These are phyloP conservation scores for Sordaria brevicollis DNA, from an alignment of 495 filamentous ascomycete genomes.

Conservation along the genomic window DNA sequence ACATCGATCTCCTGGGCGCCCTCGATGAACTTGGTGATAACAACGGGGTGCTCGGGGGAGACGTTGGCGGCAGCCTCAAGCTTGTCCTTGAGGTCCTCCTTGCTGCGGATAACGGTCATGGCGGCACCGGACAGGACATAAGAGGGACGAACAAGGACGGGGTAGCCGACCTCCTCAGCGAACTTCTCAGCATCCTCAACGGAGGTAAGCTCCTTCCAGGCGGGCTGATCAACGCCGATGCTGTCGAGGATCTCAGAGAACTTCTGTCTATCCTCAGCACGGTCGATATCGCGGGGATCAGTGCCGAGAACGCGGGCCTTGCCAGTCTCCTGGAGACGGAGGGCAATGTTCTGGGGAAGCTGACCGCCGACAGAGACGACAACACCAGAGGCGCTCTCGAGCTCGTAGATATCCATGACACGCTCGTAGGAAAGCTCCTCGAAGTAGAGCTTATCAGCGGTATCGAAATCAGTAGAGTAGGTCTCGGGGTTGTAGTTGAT, in stretches of 20 bases:
- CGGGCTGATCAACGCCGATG: conserved; percentile 89
- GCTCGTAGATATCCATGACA: conserved; percentile 97
- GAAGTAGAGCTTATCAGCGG: conserved; percentile 92
- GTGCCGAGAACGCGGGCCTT: conserved; percentile 85
- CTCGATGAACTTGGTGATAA: conserved; percentile 98
- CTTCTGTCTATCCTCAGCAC: conserved; percentile 94
- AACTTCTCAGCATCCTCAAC: conserved; percentile 79
- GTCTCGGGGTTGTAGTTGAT: conserved; percentile 97
- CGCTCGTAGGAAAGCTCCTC: conserved; percentile 95
- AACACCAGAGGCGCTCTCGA: conserved; percentile 78
- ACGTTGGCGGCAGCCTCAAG: conserved; percentile 82
- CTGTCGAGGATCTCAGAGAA: conserved; percentile 96
- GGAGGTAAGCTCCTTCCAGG: conserved; percentile 95
- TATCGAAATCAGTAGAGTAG: conserved; percentile 81
- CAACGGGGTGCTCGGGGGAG: conserved; percentile 96
- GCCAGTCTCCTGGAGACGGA: conserved; percentile 85
- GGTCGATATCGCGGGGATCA: conserved; percentile 88
- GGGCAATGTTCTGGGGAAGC: conserved; percentile 92
- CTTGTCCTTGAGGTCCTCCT: conserved; percentile 83
- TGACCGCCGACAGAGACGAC: conserved; percentile 95
- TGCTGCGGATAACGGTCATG: conserved; percentile 97
- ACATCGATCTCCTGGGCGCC: conserved; percentile 96
- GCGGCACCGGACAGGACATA: conserved; percentile 97
- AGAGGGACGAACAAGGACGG: conserved; percentile 88
- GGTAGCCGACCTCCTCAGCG: conserved; percentile 81